Evolutionary conservation across 352 stramenopile genomes (phyloP).

Genomic region (Phytophthora citrophthora): DNA sequence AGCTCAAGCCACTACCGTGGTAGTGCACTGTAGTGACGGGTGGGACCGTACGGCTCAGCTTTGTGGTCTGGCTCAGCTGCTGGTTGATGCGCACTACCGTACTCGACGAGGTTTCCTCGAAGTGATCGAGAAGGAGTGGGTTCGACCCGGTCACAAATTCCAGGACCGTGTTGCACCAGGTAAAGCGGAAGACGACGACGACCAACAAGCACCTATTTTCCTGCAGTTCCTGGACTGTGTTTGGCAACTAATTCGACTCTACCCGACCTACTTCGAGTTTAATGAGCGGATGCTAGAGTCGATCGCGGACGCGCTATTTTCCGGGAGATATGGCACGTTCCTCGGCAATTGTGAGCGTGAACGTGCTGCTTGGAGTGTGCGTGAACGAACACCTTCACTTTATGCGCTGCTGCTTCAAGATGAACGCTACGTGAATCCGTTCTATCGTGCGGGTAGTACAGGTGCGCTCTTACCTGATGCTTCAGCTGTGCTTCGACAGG

Average conservation of each 20-base stretch:
- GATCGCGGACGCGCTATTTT: conserved; percentile 79
- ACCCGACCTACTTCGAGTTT: conserved; percentile 89
- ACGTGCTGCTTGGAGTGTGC: conserved; percentile 52
- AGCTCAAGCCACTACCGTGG: conserved; percentile 72
- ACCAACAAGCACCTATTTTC: conserved; percentile 83
- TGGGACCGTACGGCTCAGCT: conserved; percentile 93
- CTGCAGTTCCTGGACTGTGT: conserved; percentile 92
- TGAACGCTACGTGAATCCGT: conserved; percentile 68
- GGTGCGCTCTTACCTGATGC: conserved; percentile 60
- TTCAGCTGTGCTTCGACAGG: conserved; percentile 66
- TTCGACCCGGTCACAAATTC: conserved; percentile 90
- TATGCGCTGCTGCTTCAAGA: conserved; percentile 68
- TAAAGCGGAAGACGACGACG: conserved; percentile 74
- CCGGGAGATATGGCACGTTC: conserved; percentile 85
- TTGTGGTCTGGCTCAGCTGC: conserved; percentile 82
- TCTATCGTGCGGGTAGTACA: conserved; percentile 64
- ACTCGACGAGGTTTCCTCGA: conserved; percentile 85
- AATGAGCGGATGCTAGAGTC: conserved; percentile 69
- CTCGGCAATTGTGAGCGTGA: conserved; percentile 89
- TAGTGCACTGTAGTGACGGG: conserved; percentile 93
- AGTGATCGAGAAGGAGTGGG: conserved; percentile 88
- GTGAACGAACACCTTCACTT: conserved; percentile 70
- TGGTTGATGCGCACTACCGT: conserved; percentile 90
- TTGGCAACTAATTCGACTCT: conserved; percentile 83
- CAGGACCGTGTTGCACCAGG: conserved; percentile 81